Percentiles rank a stretch among this genome's conserved stretches.
phyloP scores from a whole-genome alignment of 2,329 filamentous ascomycete genomes.

The Aureobasidium zeae region DNA sequence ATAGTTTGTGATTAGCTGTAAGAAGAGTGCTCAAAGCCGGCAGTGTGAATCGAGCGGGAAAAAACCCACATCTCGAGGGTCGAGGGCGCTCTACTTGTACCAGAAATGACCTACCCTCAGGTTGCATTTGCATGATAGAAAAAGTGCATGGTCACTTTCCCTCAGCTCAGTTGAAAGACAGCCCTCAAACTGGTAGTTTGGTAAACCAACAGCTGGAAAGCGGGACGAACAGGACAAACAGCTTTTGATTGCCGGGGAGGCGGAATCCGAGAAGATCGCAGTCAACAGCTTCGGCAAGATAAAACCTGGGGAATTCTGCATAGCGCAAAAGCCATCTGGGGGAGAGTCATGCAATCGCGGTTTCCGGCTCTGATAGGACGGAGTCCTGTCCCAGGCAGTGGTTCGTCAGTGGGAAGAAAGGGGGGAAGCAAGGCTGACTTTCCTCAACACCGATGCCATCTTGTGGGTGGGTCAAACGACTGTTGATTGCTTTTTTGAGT shows the following conservation, averaged over 20 bases:
- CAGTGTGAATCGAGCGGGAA: background rate
- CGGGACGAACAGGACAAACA: conserved; percentile 3
- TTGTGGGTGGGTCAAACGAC: background rate
- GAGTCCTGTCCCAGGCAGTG: background rate
- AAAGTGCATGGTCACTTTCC: background rate
- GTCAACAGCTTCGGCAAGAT: background rate
- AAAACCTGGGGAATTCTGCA: conserved; percentile 7
- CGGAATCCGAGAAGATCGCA: conserved; percentile 6
- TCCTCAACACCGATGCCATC: background rate
- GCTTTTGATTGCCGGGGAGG: background rate
- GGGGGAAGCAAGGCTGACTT: conserved; percentile 7
- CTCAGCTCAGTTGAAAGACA: no score
- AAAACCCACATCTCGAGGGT: background rate
- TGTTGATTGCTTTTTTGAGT: no score
- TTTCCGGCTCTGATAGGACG: conserved; percentile 4
- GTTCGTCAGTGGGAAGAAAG: background rate
- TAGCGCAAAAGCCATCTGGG: conserved; percentile 6
- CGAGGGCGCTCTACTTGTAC: conserved; percentile 3
- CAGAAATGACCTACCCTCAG: background rate
- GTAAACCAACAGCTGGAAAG: conserved; percentile 1
- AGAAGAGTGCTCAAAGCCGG: background rate
- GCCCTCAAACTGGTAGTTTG: background rate
- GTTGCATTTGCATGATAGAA: conserved; percentile 8
- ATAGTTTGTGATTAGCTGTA: no score
- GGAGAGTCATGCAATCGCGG: background rate